These are phyloP conservation scores for Tuber borchii DNA, from an alignment of 495 filamentous ascomycete genomes.

Conservation along the genomic window DNA sequence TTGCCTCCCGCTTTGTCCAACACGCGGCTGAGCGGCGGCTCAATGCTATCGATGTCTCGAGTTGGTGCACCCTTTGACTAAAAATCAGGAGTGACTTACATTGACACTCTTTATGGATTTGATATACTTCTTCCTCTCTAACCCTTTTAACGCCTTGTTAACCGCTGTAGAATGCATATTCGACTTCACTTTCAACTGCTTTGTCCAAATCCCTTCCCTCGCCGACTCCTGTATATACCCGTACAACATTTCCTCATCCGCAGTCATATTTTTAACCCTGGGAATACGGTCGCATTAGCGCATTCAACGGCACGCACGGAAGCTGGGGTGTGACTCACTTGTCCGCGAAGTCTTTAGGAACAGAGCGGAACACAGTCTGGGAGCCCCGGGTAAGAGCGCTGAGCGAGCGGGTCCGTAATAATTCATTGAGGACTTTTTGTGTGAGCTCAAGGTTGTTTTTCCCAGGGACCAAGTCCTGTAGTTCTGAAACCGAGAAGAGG, in stretches of 20 bases:
- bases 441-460: conserved; percentile 36
- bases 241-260: conserved; percentile 76
- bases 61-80: neutral
- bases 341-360: conserved; percentile 36
- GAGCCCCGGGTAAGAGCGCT: conserved; percentile 35
- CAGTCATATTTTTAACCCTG: conserved; percentile 41
- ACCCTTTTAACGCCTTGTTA: conserved; percentile 65
- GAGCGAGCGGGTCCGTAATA: conserved; percentile 27
- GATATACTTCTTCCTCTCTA: conserved; percentile 59
- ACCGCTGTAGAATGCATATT: conserved; percentile 73
- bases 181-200: conserved; percentile 64
- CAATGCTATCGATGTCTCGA: neutral
- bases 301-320: too few species aligned
- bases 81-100: conserved; percentile 20
- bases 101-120: conserved; percentile 56
- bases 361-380: conserved; percentile 36
- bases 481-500: conserved; percentile 38
- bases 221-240: conserved; percentile 73
- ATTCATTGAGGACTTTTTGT: conserved; percentile 37
- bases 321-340: conserved; percentile 22
- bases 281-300: conserved; percentile 5
- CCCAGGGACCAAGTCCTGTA: conserved; percentile 35
- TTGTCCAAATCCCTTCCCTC: conserved; percentile 79
- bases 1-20: neutral
- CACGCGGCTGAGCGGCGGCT: neutral